phyloP scores from a whole-genome alignment of 2,329 filamentous ascomycete genomes.

The Xylariaceae sp. region DNA sequence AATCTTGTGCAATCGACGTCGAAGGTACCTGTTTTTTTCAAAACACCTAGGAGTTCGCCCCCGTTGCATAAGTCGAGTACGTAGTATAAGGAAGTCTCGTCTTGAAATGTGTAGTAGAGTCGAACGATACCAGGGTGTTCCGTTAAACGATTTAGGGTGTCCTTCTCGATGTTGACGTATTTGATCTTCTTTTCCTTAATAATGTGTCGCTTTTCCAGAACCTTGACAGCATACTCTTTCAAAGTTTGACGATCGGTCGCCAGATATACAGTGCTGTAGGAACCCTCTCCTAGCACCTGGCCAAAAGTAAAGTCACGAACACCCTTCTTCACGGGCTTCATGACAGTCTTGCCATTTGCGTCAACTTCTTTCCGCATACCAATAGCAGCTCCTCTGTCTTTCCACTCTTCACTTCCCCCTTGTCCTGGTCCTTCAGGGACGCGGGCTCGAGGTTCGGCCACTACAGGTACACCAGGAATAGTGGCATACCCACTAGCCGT shows the following conservation, averaged over 20 bases:
- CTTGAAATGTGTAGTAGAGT: slow-evolving; percentile 97
- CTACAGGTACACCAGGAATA: slow-evolving; percentile 40
- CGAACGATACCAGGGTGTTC: slow-evolving; percentile 96
- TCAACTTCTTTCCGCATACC: slow-evolving; percentile 79
- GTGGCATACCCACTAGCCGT: slow-evolving; percentile 55
- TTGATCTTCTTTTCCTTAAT: slow-evolving; percentile 99
- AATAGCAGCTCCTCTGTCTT: slow-evolving; percentile 88
- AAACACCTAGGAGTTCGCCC: slow-evolving; percentile 83
- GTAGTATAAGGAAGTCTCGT: slow-evolving; percentile 93
- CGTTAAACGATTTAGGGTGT: slow-evolving; percentile 91
- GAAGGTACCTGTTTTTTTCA: slow-evolving; percentile 93
- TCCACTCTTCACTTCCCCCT: slow-evolving; percentile 84
- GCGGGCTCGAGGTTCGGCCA: slow-evolving; percentile 26
- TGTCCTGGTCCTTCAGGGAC: slow-evolving; percentile 41
- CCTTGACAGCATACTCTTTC: slow-evolving; percentile 97
- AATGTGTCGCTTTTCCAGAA: slow-evolving; percentile 96
- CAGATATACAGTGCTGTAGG: slow-evolving; percentile 92
- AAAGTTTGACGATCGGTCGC: slow-evolving; percentile 90
- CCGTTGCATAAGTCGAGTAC: slow-evolving; percentile 90
- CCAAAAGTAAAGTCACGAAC: slow-evolving; percentile 97
- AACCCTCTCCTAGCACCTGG: slow-evolving; percentile 85
- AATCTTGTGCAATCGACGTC: slow-evolving; percentile 92
- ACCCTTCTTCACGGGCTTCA: slow-evolving; percentile 89
- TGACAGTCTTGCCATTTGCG: slow-evolving; percentile 73
- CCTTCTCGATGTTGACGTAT: slow-evolving; percentile 99